These are phyloP conservation scores for Fraxinus quadrangulata DNA, from an alignment of 257 asterid species.

Conservation along the genomic window DNA sequence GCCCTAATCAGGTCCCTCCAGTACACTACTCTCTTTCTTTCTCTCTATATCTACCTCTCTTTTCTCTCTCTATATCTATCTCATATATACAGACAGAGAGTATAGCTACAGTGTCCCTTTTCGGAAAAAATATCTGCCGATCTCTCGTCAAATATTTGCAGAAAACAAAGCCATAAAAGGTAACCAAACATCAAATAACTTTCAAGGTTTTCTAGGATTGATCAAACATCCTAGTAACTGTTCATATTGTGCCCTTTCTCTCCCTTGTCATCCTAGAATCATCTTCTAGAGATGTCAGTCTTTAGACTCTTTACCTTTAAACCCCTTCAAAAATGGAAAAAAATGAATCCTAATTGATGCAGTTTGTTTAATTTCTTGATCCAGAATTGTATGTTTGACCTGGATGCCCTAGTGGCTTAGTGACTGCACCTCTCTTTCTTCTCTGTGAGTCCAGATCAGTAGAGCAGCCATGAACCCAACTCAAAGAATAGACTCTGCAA, in stretches of 20 bases:
- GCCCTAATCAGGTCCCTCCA: constrained; percentile 53
- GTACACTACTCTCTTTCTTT: constrained; percentile 1
- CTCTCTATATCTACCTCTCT: not conserved
- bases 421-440: constrained; percentile 10
- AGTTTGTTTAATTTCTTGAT: constrained; percentile 10
- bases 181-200: constrained; percentile 40
- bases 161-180: constrained; percentile 48
- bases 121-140: constrained; percentile 43
- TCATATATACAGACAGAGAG: constrained; percentile 3
- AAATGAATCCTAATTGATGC: not conserved
- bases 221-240: constrained; percentile 33
- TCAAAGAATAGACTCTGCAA: constrained; percentile 50
- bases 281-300: not conserved
- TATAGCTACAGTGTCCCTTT: constrained; percentile 40
- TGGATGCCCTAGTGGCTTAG: constrained; percentile 27
- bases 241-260: not conserved
- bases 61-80: not conserved
- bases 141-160: constrained; percentile 37
- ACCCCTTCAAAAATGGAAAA: not conserved
- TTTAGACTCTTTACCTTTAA: not conserved
- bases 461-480: constrained; percentile 50
- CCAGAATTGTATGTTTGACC: constrained; percentile 11
- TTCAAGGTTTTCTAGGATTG: constrained; percentile 48
- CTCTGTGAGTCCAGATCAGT: not conserved
- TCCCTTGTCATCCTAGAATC: not conserved